phyloP scores from a whole-genome alignment of 148 eudicot species.

The Nyssa sinensis region DNA sequence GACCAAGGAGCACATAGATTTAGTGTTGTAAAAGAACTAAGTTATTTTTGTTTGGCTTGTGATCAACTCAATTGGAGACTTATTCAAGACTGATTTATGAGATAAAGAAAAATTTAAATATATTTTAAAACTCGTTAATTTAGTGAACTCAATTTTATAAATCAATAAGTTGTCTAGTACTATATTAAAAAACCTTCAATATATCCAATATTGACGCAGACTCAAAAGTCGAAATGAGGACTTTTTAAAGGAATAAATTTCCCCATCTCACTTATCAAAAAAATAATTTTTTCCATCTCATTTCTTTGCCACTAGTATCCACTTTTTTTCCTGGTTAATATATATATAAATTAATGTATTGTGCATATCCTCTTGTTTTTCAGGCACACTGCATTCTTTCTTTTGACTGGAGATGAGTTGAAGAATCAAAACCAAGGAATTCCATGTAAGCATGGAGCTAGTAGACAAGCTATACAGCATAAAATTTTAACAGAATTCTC shows the following conservation, averaged over 20 bases:
- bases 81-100: too few species aligned
- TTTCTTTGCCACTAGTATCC: neutral
- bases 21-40: too few species aligned
- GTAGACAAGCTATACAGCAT: slow-evolving; percentile 36
- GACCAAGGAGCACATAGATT: too few species aligned
- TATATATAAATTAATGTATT: neutral
- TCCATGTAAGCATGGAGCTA: slow-evolving; percentile 52
- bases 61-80: too few species aligned
- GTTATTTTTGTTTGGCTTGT: too few species aligned
- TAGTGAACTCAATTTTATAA: too few species aligned
- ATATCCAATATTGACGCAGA: slow-evolving; percentile 70
- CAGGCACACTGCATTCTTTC: slow-evolving; percentile 94
- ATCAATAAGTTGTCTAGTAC: too few species aligned
- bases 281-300: too few species aligned
- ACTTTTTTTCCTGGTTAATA: too few species aligned
- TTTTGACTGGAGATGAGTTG: slow-evolving; percentile 90
- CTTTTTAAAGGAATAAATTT: slow-evolving; percentile 67
- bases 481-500: slow-evolving; percentile 10
- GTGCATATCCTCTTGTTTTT: neutral
- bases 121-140: too few species aligned
- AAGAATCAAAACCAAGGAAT: slow-evolving; percentile 49
- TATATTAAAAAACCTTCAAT: too few species aligned
- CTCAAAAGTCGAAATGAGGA: slow-evolving; percentile 77
- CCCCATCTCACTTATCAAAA: neutral
- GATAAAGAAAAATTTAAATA: too few species aligned